Evolutionary conservation across 192 early-diverging fungal species (phyloP).

Genomic region (Umbelopsis sp.): DNA sequence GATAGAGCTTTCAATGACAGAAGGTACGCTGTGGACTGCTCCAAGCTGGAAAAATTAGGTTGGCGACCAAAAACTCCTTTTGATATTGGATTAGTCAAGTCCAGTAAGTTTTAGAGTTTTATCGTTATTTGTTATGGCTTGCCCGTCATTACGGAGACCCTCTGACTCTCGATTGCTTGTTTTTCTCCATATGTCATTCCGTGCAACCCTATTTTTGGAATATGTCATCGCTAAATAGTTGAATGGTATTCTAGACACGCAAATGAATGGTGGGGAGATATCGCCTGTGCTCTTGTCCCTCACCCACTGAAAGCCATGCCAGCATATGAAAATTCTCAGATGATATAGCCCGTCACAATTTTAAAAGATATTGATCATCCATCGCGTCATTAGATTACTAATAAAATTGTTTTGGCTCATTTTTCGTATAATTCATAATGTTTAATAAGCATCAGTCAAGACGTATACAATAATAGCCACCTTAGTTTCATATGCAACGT

Average conservation of each 20-base stretch:
- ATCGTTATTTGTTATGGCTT: background rate
- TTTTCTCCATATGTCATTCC: background rate
- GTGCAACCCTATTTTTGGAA: background rate
- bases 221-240: slow-evolving; percentile 32
- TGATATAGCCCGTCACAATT: background rate
- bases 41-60: slow-evolving; percentile 67
- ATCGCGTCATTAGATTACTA: background rate
- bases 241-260: slow-evolving; percentile 56
- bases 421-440: no score
- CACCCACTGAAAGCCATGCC: slow-evolving; percentile 50
- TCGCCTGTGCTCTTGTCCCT: slow-evolving; percentile 54
- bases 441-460: no score
- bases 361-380: background rate
- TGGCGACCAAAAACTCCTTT: slow-evolving; percentile 67
- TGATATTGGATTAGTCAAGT: slow-evolving; percentile 62
- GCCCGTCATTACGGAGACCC: background rate
- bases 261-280: slow-evolving; percentile 62
- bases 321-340: slow-evolving; percentile 20
- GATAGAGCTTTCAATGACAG: slow-evolving; percentile 80
- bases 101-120: slow-evolving; percentile 57
- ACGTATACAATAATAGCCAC: no score
- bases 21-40: slow-evolving; percentile 73
- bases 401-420: background rate
- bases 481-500: no score
- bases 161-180: no score